Evolutionary conservation across 2,329 filamentous ascomycete species (phyloP), one percentile per base, ranked within the genome.

Genomic region (Chrysosporium queenslandicum): DNA sequence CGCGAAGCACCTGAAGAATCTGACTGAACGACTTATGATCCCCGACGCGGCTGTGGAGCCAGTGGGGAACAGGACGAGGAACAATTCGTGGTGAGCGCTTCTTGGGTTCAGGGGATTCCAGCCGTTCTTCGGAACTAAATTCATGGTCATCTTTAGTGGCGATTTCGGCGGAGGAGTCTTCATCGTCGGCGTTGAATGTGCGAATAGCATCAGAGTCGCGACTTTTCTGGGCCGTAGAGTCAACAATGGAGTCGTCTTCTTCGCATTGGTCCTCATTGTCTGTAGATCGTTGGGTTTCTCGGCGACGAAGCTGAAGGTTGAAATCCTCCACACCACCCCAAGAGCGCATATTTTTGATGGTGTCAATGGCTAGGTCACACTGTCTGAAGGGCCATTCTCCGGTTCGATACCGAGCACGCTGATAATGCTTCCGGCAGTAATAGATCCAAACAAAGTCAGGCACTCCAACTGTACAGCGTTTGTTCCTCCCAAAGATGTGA

Each of bases 401-500:
- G 20, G 81, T 81, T n/a, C 83, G 77, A 63, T 89, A 90, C 0
- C 83, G 76, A 40, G 77, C 77, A 5, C 86, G 80, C 67, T 92
- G 87, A 64, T 92, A 92, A 62, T 90, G 85, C 63, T 90, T 90
- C 32, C 87, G 80, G 66, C 87, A 92, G 63, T 80, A 84, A 61
- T 84, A 80, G 0, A 87, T 80, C 86, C 86, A 91, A 1, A 87
- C 77, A 20, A 78, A 68, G 4, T 77, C 70, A 0, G 85, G 85
- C 46, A 92, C 86, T 41, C 76, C 74, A 30, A 83, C 77, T 0
- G 87, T 92, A 61, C 81, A 84, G 6, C 78, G 74, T 68, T 92
- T 92, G 73, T 92, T 92, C 34, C 87, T 80, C 20, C 87, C 87
- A 59, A 91, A 91, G 52, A 90, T 78, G 62, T 92, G 86, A 0